Evolutionary conservation across 108 stramenopile species (phyloP), one percentile per base, ranked within the genome.

Genomic region (Nitzschia sp.): DNA sequence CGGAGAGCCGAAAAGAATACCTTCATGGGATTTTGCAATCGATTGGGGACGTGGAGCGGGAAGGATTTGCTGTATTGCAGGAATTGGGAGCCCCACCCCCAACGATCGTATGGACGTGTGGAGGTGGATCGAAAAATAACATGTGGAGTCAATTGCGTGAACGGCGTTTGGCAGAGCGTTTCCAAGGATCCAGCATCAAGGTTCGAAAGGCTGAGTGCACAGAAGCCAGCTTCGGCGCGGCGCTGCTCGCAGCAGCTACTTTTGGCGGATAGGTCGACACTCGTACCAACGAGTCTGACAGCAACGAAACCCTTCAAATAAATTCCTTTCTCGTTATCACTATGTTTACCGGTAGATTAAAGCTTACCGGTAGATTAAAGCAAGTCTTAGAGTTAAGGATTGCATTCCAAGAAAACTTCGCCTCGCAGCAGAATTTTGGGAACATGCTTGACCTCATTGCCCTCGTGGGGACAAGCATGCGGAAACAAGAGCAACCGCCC

Each of bases 191-290:
- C 5, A 28, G 59, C 19, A 61, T 51, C 34, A 66, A 68, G 8
- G 92, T 95, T 17, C 51, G 65, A 31, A 77, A 51, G 70, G 95
- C 96, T 19, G 60, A 70, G 23, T 86, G 93, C 34, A 85, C 91
- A 1, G 96, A 97, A 74, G 92, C 95, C 0, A 88, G 90, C 45
- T 97, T 80, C 68, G 96, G 96, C 18, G 94, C 91, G n/a, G 96
- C 96, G 0, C 53, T 97, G 28, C 78, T 97, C 21, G 95, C 95
- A 17, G 88, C 88, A 2, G 86, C 88, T 31, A 72, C 81, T 1
- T 82, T 84, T 70, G 8, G 38, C 38, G n/a, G n/a, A n/a, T n/a
- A n/a, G n/a, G n/a, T n/a, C n/a, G n/a, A n/a, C n/a, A n/a, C n/a
- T n/a, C n/a, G n/a, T n/a, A n/a, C n/a, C n/a, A n/a, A n/a, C n/a